Evolutionary conservation across 371 early-diverging fungal genomes (phyloP).

Genomic region (Mucor circinelloides): DNA sequence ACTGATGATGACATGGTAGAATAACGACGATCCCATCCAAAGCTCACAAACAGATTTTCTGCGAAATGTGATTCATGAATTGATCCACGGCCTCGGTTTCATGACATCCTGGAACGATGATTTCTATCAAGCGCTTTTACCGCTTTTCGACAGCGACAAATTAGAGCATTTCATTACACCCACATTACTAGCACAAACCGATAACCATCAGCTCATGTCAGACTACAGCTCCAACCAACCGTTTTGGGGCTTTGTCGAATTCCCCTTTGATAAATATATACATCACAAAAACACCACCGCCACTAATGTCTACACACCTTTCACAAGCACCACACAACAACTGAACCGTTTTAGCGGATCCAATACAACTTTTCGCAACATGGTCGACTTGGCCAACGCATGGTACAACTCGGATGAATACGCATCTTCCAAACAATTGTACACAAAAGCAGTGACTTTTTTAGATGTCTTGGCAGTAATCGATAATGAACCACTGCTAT

Average conservation of each 20-base stretch:
- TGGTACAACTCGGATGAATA: conserved; percentile 28
- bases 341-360: conserved; percentile 32
- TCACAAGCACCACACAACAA: conserved; percentile 16
- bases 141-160: conserved; percentile 12
- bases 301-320: background rate
- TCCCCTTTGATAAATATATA: conserved; percentile 41
- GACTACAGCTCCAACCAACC: conserved; percentile 25
- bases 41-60: conserved; percentile 43
- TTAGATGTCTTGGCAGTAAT: conserved; percentile 20
- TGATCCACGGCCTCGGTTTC: conserved; percentile 72
- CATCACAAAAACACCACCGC: background rate
- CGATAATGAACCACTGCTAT: conserved; percentile 12
- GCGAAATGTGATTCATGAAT: conserved; percentile 61
- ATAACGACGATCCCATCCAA: background rate
- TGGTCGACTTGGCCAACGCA: conserved; percentile 39
- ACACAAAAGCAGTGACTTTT: conserved; percentile 16
- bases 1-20: conserved; percentile 3
- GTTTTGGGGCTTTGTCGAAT: conserved; percentile 54
- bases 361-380: conserved; percentile 30
- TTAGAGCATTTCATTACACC: conserved; percentile 33
- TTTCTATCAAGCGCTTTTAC: conserved; percentile 14
- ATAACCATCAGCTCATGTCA: conserved; percentile 8
- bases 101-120: conserved; percentile 55
- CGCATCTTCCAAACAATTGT: conserved; percentile 14
- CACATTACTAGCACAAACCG: conserved; percentile 24